phyloP scores from a whole-genome alignment of 164 flowering plant species.

The Houttuynia cordata region DNA sequence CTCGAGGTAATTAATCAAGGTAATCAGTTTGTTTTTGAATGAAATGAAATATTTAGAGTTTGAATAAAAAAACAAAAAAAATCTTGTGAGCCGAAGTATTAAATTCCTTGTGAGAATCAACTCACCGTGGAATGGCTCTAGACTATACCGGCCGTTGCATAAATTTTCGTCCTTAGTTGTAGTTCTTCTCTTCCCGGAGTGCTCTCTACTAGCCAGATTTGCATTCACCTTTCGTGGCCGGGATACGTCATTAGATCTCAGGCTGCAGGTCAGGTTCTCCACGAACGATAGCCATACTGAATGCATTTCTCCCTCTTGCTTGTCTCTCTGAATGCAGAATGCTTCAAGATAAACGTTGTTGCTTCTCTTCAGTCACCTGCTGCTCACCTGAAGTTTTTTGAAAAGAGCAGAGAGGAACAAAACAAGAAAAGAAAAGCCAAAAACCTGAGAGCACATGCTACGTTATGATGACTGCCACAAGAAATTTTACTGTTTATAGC shows the following conservation, averaged over 20 bases:
- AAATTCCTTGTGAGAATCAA: background rate
- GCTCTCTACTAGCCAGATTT: constrained; percentile 1
- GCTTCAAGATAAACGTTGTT: no score
- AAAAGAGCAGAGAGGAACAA: no score
- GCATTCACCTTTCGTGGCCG: constrained; percentile 7
- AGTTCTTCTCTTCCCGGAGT: background rate
- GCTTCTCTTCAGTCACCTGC: no score
- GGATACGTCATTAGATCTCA: constrained; percentile 11
- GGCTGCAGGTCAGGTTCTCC: constrained; percentile 22
- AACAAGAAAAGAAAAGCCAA: no score
- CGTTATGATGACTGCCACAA: no score
- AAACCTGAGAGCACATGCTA: no score
- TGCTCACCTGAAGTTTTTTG: no score
- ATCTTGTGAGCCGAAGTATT: background rate
- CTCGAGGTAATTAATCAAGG: background rate
- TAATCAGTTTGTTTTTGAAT: background rate
- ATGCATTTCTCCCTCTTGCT: constrained; percentile 13
- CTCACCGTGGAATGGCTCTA: constrained; percentile 7
- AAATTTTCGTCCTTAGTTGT: constrained; percentile 6
- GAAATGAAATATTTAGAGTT: no score
- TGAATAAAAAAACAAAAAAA: no score
- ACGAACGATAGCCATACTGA: constrained; percentile 28
- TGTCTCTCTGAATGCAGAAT: no score
- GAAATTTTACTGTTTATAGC: no score
- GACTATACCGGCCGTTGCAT: constrained; percentile 6